A percentile compares a stretch with the other conserved stretches of the same genome.
Conservation (phyloP, 257 asterid species). For the Solanum chmielewskii region DNA sequence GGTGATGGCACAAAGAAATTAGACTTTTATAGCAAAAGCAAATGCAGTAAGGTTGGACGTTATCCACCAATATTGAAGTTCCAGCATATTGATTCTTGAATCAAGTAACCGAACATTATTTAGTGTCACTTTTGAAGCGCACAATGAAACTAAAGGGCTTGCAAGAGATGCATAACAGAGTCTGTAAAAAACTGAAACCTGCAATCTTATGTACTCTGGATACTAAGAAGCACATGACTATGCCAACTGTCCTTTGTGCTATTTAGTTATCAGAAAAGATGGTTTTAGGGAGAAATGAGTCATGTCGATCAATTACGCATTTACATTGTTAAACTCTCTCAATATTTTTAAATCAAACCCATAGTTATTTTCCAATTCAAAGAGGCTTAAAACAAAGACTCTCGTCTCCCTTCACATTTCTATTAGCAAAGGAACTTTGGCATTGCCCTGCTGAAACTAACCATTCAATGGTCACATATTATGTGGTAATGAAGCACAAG, state of each 20-base stretch:
- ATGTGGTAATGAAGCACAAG: background rate
- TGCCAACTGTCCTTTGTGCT: background rate
- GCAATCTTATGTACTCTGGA: background rate
- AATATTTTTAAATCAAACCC: background rate
- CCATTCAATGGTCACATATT: background rate
- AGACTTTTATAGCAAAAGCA: background rate
- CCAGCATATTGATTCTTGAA: background rate
- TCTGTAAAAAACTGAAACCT: background rate
- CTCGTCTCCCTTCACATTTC: background rate
- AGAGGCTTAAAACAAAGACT: background rate
- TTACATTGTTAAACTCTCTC: background rate
- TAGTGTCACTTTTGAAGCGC: background rate
- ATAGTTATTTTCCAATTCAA: background rate
- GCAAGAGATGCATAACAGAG: background rate
- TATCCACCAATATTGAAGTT: background rate
- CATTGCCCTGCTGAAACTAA: background rate
- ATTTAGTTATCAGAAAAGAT: background rate
- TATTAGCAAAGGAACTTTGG: background rate
- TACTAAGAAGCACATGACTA: background rate
- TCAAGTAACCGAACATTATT: background rate
- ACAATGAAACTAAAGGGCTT: background rate
- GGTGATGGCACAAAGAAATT: background rate
- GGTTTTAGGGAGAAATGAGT: background rate
- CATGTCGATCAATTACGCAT: background rate
- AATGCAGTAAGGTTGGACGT: background rate